phyloP scores from a whole-genome alignment of 495 filamentous ascomycete genomes.

The Xylaria curta region DNA sequence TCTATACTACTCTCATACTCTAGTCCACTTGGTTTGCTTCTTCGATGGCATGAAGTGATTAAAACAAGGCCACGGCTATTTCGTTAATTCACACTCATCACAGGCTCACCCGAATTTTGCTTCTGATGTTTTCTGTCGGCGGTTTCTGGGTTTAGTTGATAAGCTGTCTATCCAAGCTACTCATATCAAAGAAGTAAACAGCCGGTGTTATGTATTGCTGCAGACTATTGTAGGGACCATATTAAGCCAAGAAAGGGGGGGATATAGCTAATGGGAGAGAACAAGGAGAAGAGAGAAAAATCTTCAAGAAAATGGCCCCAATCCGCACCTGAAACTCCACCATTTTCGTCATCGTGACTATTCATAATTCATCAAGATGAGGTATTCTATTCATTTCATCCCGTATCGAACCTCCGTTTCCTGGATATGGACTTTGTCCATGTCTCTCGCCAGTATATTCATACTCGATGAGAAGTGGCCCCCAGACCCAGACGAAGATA shows the following conservation, averaged over 20 bases:
- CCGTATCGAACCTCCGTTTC: constrained; percentile 18
- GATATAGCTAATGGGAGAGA: neutral
- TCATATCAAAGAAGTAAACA: neutral
- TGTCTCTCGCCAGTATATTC: constrained; percentile 25
- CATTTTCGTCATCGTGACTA: neutral
- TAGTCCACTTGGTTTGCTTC: neutral
- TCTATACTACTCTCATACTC: neutral
- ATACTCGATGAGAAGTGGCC: constrained; percentile 14
- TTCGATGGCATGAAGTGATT: neutral
- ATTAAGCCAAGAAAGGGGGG: neutral
- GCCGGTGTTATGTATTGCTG: neutral
- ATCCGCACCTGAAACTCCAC: neutral
- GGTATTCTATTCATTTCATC: constrained; percentile 26
- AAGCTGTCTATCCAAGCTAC: neutral
- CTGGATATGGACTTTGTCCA: constrained; percentile 39
- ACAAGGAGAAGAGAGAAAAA: neutral
- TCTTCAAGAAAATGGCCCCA: neutral
- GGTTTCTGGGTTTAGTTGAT: neutral
- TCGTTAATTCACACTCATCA: neutral
- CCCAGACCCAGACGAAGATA: constrained; percentile 24
- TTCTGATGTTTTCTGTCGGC: neutral
- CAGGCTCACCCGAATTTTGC: neutral
- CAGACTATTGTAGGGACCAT: neutral
- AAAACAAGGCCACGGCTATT: neutral
- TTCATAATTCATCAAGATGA: neutral